Base-by-base conservation (phyloP, 139 green algal species). In the Yamagishiella unicocca region DNA sequence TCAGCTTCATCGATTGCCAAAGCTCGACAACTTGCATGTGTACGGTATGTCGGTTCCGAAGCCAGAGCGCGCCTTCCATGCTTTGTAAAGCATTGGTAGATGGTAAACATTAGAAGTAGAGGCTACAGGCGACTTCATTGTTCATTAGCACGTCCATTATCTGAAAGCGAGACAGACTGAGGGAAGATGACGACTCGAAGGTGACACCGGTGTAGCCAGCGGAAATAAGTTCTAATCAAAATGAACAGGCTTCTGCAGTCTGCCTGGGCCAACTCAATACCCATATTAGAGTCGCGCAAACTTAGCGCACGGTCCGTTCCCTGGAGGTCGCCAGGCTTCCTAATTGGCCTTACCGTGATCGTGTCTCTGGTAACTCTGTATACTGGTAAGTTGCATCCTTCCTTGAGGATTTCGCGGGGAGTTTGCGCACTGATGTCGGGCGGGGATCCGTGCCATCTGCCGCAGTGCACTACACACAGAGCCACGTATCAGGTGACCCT, bases 391-490 rank as follows among this genome's bases (percentile, higher is more conserved):
- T 68, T 50, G 42, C 40, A 17, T 1, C 25, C 29, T 6, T 42
- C 43, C 2, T 45, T 50, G 2, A 50, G 6, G 5, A 19, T 72
- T 9, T 31, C 5, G 14, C 22, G n/a, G 64, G n/a, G 6, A 4
- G 9, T 40, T 43, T 4, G 7, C 22, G 58, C 31, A 6, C 22
- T 9, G 22, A 68, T 68, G 29, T 43, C n/a, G 6, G 27, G 22
- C n/a, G 17, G 9, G 4, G 17, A 40, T 42, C 64, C 6, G n/a
- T n/a, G n/a, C n/a, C n/a, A n/a, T n/a, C n/a, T n/a, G n/a, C n/a
- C 25, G 67, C 82, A 87, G 82, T 87, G 67, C 67, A 87, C 40
- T 50, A 72, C 24, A 53, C 66, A 0, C 82, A 87, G 54, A 33
- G 71, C 3, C 31, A 33, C 0, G 35, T 55, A 0, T 19, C 29